phyloP scores from a whole-genome alignment of 169 alveolate genomes.

The Plasmodium gonderi region DNA sequence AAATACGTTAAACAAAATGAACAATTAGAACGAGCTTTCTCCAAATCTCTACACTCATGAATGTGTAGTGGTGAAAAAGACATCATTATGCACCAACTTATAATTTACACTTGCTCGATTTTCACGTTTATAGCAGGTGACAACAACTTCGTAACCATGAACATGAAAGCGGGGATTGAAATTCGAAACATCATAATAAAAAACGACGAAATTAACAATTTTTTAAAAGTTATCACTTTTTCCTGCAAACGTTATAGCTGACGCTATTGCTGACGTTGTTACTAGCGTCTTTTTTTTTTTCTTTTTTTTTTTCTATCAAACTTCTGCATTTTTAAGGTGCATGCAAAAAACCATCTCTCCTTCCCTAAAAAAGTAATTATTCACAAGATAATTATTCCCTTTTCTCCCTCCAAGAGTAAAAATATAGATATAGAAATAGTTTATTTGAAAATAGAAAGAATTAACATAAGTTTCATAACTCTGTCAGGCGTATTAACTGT shows the following conservation, averaged over 20 bases:
- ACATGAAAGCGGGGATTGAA: constrained; percentile 59
- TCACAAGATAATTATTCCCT: neutral
- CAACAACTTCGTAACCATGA: constrained; percentile 48
- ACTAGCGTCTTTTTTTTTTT: neutral
- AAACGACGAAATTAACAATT: constrained; percentile 53
- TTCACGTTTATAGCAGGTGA: constrained; percentile 22
- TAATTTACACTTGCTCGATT: neutral
- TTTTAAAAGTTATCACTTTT: constrained; percentile 38
- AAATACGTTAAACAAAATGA: neutral
- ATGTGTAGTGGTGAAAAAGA: too few species aligned
- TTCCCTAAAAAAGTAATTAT: neutral
- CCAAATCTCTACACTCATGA: too few species aligned
- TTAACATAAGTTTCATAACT: constrained; percentile 46
- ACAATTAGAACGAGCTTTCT: neutral
- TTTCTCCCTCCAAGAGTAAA: constrained; percentile 25
- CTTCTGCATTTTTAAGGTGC: neutral
- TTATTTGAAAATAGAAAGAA: constrained; percentile 63
- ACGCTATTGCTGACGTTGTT: neutral
- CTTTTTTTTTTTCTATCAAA: neutral
- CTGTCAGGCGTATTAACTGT: constrained; percentile 60
- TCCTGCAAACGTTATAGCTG: neutral
- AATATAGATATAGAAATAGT: constrained; percentile 67
- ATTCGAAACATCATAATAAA: constrained; percentile 55
- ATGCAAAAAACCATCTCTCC: neutral
- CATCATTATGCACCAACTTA: neutral